These are phyloP conservation scores for Prunus dulcis DNA, from an alignment of 306 rosid genomes.

Conservation along the genomic window DNA sequence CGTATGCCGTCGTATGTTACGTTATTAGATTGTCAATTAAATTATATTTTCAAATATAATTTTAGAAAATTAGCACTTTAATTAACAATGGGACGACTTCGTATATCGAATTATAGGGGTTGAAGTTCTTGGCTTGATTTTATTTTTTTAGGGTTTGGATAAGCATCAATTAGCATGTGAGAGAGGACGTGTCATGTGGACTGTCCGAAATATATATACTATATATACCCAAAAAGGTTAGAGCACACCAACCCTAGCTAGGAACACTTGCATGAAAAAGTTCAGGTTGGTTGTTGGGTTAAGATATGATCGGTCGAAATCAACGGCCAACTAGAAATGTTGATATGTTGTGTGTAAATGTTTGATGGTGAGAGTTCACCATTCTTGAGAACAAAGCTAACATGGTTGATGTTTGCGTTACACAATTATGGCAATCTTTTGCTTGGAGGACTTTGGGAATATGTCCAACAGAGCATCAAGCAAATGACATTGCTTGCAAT, in stretches of 20 bases:
- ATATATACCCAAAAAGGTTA: too few species aligned
- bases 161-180: too few species aligned
- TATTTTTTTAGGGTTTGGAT: too few species aligned
- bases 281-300: constrained; percentile 26
- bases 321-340: neutral
- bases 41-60: neutral
- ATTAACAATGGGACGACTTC: too few species aligned
- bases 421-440: neutral
- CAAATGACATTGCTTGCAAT: too few species aligned
- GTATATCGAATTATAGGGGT: too few species aligned
- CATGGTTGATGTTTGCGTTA: neutral
- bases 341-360: neutral
- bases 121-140: too few species aligned
- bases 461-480: neutral
- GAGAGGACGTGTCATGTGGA: too few species aligned
- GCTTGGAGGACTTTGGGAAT: neutral
- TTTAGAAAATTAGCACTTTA: too few species aligned
- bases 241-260: constrained; percentile 18
- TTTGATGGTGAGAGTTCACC: constrained; percentile 9
- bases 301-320: constrained; percentile 30
- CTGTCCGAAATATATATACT: too few species aligned
- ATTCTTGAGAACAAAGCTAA: neutral
- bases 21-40: neutral
- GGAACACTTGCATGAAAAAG: constrained; percentile 18
- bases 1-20: neutral